Evolutionary conservation across 2,329 filamentous ascomycete species (phyloP), one percentile per base, ranked within the genome.

Genomic region (Phymatotrichopsis omnivora): DNA sequence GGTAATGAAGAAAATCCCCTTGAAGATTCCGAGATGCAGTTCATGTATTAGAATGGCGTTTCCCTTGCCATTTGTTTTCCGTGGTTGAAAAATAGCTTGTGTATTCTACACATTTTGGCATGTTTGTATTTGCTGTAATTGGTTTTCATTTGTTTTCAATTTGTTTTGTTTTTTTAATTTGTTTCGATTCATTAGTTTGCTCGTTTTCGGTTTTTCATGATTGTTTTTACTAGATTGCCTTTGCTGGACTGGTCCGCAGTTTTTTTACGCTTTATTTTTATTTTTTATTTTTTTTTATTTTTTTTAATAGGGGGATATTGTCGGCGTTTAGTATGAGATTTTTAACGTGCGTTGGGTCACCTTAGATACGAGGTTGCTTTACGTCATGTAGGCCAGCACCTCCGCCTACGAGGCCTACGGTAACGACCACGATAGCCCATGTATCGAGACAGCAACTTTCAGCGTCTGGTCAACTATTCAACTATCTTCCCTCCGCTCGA

Each of bases 321-420:
- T 19, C 40, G 40, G 31, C 48, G 51, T 53, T 46, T 45, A 55
- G 47, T 53, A 51, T 32, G 53, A 56, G 43, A 19, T 33, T 52
- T 48, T 56, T 60, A 50, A 61, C 55, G 52, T 50, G 39, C 42
- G 23, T 43, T 43, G 52, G 52, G 47, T 51, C 24, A 37, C 31
- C 48, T 5, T 46, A 81, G 77, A 81, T 61, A 78, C 74, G 50
- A 72, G 80, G 59, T 62, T 81, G 41, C 66, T 78, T 43, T 81
- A 80, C 61, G 75, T 81, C 50, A 81, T 81, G 77, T 80, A 67
- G 61, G 49, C 19, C 16, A n/a, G 16, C 32, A 19, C 16, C 32
- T 24, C 44, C 20, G 24, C 24, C 16, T 35, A 31, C 24, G 24
- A 25, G 28, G 22, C 30, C 22, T 33, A 36, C 16, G 31, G 31